These are phyloP conservation scores for Talaromyces amestolkiae DNA, from an alignment of 2,329 filamentous ascomycete species.

Conservation along the genomic window DNA sequence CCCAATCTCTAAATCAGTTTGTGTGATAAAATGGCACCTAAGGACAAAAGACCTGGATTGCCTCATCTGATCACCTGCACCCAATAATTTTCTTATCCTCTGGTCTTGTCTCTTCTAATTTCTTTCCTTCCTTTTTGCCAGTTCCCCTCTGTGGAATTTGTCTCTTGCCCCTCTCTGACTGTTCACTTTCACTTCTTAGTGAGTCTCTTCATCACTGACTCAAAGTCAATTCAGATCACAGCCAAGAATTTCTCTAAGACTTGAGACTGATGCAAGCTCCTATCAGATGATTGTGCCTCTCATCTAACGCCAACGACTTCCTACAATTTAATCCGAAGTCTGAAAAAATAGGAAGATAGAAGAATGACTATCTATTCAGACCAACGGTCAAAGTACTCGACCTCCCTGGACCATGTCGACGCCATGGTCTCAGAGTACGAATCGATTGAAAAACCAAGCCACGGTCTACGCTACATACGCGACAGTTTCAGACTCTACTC, in stretches of 20 bases:
- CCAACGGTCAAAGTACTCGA: neutral
- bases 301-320: neutral
- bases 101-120: neutral
- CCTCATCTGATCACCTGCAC: neutral
- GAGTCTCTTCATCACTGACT: neutral
- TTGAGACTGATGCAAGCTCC: too few relatives aligned
- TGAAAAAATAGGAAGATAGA: neutral
- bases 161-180: neutral
- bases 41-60: neutral
- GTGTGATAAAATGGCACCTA: neutral
- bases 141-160: neutral
- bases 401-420: constrained; percentile 23
- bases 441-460: constrained; percentile 27
- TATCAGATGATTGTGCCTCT: neutral
- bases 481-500: constrained; percentile 25
- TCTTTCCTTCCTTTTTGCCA: neutral
- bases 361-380: constrained; percentile 8
- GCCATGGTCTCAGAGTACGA: constrained; percentile 31
- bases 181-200: too few relatives aligned
- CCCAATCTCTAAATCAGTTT: neutral
- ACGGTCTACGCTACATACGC: constrained; percentile 31
- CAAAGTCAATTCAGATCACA: neutral
- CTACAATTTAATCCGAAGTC: neutral
- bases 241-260: neutral
- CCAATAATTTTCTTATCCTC: neutral